Conservation (phyloP, 805 yeast genomes). For the Nakazawaea wickerhamii region DNA sequence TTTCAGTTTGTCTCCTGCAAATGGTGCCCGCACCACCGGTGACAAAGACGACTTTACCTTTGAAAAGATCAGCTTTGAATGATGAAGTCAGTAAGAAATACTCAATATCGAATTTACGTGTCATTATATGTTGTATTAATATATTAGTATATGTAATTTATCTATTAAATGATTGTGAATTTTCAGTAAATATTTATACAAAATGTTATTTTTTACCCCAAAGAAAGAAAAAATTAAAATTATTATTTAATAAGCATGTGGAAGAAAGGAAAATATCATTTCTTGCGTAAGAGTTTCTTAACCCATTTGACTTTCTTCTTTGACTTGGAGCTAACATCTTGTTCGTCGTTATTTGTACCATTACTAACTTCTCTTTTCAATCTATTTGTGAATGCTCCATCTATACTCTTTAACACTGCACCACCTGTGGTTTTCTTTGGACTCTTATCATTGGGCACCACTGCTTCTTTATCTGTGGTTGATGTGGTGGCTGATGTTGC, state of each 20-base stretch:
- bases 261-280: not conserved
- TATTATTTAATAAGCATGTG: not conserved
- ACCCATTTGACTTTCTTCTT: constrained; percentile 10
- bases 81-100: constrained; percentile 9
- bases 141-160: no score
- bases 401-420: constrained; percentile 14
- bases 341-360: not conserved
- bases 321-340: not conserved
- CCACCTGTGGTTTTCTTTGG: constrained; percentile 14
- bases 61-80: constrained; percentile 60
- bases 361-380: constrained; percentile 11
- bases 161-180: no score
- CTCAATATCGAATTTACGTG: not conserved
- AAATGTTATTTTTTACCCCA: no score
- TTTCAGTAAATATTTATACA: no score
- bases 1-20: constrained; percentile 85
- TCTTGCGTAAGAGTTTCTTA: constrained; percentile 10
- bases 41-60: constrained; percentile 81
- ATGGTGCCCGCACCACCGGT: constrained; percentile 98
- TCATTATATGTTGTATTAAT: not conserved
- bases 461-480: constrained; percentile 1
- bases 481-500: not conserved
- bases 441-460: not conserved
- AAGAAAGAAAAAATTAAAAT: no score
- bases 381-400: constrained; percentile 2